Evolutionary conservation across 83 land plant species (phyloP), one percentile per base, ranked within the genome.

Genomic region (Isoetes engelmannii): DNA sequence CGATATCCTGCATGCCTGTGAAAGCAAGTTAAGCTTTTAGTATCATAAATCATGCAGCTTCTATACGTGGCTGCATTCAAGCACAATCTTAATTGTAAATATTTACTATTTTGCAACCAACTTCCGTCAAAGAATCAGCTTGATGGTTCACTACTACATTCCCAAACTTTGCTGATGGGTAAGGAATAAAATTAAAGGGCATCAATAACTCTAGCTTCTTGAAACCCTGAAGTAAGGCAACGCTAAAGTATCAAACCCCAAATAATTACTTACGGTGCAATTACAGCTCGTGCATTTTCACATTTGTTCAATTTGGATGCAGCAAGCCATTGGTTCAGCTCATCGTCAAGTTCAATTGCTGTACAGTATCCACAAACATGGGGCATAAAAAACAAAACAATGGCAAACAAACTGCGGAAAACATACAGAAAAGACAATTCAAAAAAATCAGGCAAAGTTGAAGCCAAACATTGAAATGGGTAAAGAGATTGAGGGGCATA

Each of bases 1-100:
- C 97, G 87, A 63, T 94, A 94, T 50, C 99, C 99, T 50, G 99
- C 99, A 82, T 94, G 99, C 73, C 99, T 94, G 84, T 18, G 1
- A 59, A 19, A 59, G 1, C 1, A 51, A 51, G 37, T 0, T 48
- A 67, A 20, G 44, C 18, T 75, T 63, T 63, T 47, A 49, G 64
- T 9, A 4, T 54, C 61, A 62, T 18, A n/a, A 41, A 7, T 64
- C 47, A n/a, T 44, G 20, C 8, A 6, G 19, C n/a, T 47, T 7
- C 13, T 75, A 17, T 69, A 47, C 64, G 13, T 43, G 0, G 44
- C 18, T 43, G 10, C 42, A 68, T 21, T 28, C 58, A 53, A 51
- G 6, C 62, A 54, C 21, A 69, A 21, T 41, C 45, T 53, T 19
- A 69, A 15, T 9, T 37, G 57, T 58, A 46, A 20, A 69, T 17